Evolutionary conservation across 371 early-diverging fungal genomes (phyloP), one percentile per base, ranked within the genome.

Genomic region (Synchytrium microbalum): DNA sequence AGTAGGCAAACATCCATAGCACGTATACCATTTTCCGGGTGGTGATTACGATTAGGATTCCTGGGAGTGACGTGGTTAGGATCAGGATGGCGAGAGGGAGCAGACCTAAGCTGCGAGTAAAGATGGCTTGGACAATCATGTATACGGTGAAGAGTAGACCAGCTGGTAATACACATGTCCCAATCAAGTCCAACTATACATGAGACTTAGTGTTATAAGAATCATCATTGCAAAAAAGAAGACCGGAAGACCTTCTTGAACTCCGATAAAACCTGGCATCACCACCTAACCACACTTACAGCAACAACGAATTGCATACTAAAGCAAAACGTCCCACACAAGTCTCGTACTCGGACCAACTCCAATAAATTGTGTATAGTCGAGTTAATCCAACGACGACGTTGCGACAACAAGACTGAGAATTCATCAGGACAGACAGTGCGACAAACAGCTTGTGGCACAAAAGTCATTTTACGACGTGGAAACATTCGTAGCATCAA

Each of bases 381-480:
- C 2, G 96, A 96, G 75, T 99, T 99, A 76, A 99, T 98, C 98
- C 99, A 99, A 54, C 98, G 75, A 53, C 99, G 84, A 5, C 99
- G 78, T 75, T 99, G 99, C 30, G 93, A 92, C 24, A 97, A 77
- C 58, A 99, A 75, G 38, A 97, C 89, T 3, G 76, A 75, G 81
- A 95, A 98, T 26, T 84, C 76, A 61, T 90, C 91, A 0, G 99
- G 99, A 28, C 93, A 97, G 53, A 89, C 86, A 0, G 98, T 99
- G 60, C 88, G 85, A 75, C 98, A 97, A 52, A 88, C 84, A 5
- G 98, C 99, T 60, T 87, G 83, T 0, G 96, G 95, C 5, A 94
- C 86, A 78, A 97, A 99, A 69, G 93, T 84, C 85, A 91, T 90
- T 67, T 91, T 88, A 73, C 87, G 90, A 63, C 84, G 89, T 23